Evolutionary conservation across 345 rosid species (phyloP).

Genomic region (Schrenkiella parvula): DNA sequence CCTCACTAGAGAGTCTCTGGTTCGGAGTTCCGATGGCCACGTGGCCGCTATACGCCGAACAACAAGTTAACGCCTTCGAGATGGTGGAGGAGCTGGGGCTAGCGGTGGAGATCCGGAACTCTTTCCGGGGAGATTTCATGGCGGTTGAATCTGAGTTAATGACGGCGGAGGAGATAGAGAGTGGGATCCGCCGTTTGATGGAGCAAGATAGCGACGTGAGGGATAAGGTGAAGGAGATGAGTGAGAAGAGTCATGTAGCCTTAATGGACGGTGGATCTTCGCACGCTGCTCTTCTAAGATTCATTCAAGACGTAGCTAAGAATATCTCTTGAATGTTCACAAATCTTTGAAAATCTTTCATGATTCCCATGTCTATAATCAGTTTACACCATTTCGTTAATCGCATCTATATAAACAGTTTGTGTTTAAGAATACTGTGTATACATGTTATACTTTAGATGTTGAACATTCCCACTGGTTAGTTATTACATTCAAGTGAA

Average conservation of each 20-base stretch:
- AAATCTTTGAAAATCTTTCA: not conserved
- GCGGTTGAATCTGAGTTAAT: not conserved
- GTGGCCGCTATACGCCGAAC: constrained; percentile 34
- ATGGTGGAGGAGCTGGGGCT: constrained; percentile 42
- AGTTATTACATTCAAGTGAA: too few species aligned
- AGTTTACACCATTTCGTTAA: not conserved
- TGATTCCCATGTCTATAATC: not conserved
- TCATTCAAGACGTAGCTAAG: constrained; percentile 12
- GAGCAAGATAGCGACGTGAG: constrained; percentile 27
- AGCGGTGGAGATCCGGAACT: constrained; percentile 43
- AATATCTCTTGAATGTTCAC: not conserved
- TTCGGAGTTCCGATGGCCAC: constrained; percentile 28
- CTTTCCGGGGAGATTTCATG: constrained; percentile 6
- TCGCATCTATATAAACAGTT: not conserved
- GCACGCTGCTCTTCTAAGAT: not conserved
- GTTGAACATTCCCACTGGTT: not conserved
- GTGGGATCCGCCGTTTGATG: constrained; percentile 44
- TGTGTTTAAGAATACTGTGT: not conserved
- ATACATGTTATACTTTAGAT: not conserved
- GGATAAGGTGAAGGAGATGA: constrained; percentile 35
- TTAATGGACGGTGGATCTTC: constrained; percentile 54
- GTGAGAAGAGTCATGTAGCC: constrained; percentile 34
- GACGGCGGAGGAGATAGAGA: constrained; percentile 41
- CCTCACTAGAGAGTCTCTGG: constrained; percentile 29
- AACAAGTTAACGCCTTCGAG: constrained; percentile 44